Conservation (phyloP, 768 basidiomycete species). For the Panaeolus cyanescens region DNA sequence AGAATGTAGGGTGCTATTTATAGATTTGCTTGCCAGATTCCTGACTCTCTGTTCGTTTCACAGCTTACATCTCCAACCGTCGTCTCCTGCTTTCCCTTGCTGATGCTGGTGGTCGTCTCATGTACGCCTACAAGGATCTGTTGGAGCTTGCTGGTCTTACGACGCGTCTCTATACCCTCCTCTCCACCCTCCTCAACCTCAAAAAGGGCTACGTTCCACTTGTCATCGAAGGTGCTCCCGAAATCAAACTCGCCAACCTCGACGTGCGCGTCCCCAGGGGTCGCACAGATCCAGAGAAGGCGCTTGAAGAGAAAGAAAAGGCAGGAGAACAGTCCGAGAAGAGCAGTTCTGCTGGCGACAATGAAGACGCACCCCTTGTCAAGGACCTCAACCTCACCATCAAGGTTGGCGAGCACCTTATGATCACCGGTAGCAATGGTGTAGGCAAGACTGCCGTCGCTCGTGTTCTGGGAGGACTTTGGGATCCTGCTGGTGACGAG, state of each 20-base stretch:
- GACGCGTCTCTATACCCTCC: slow-evolving; percentile 82
- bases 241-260: slow-evolving; percentile 67
- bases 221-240: slow-evolving; percentile 34
- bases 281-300: slow-evolving; percentile 8
- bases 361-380: slow-evolving; percentile 55
- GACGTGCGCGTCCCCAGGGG: slow-evolving; percentile 66
- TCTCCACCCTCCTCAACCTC: slow-evolving; percentile 84
- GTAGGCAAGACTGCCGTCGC: slow-evolving; percentile 92
- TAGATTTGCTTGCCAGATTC: not conserved
- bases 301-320: not conserved
- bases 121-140: slow-evolving; percentile 97
- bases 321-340: slow-evolving; percentile 13
- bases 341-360: not conserved
- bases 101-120: slow-evolving; percentile 92
- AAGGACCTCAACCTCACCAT: slow-evolving; percentile 67
- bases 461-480: slow-evolving; percentile 85
- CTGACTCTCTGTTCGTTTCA: not conserved
- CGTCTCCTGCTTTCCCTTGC: slow-evolving; percentile 91
- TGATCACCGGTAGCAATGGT: slow-evolving; percentile 93
- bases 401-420: slow-evolving; percentile 76
- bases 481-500: slow-evolving; percentile 55
- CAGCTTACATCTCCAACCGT: slow-evolving; percentile 89
- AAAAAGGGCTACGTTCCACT: slow-evolving; percentile 47
- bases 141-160: slow-evolving; percentile 95
- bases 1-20: not conserved